A percentile compares a stretch with the other conserved stretches of the same genome.
phyloP scores from a whole-genome alignment of 192 early-diverging fungal species.

The Spinellus fusiger region DNA sequence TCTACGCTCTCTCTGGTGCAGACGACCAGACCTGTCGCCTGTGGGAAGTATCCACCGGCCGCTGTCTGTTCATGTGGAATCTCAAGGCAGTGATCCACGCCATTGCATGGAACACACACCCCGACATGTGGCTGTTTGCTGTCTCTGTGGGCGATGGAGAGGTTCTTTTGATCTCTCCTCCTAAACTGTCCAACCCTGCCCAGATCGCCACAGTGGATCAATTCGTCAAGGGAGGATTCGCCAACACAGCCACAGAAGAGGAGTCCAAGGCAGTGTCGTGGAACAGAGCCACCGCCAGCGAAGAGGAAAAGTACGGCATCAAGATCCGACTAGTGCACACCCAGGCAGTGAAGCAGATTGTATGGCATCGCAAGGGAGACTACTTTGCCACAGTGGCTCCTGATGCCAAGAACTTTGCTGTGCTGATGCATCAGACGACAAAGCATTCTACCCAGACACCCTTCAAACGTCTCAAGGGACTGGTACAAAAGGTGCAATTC shows the following conservation, averaged over 20 bases:
- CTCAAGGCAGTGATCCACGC: conserved; percentile 62
- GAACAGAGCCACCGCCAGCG: conserved; percentile 45
- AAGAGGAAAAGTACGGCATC: conserved; percentile 39
- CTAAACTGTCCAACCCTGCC: conserved; percentile 40
- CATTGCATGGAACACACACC: conserved; percentile 89
- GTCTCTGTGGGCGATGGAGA: conserved; percentile 56
- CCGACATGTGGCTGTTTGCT: conserved; percentile 69
- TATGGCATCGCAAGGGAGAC: conserved; percentile 96
- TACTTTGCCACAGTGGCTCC: conserved; percentile 86
- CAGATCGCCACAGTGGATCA: conserved; percentile 33
- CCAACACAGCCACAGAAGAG: conserved; percentile 6
- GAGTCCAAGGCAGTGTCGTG: conserved; percentile 36
- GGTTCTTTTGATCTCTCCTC: conserved; percentile 48
- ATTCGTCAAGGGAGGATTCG: conserved; percentile 42
- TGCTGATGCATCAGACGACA: conserved; percentile 90
- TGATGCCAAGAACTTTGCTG: conserved; percentile 66
- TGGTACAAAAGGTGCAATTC: conserved; percentile 85
- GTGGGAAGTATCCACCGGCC: conserved; percentile 90
- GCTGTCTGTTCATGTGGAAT: conserved; percentile 74
- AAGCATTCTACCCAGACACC: conserved; percentile 85
- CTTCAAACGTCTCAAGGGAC: conserved; percentile 84
- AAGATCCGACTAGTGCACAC: conserved; percentile 46
- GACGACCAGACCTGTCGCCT: conserved; percentile 86
- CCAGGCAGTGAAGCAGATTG: conserved; percentile 69
- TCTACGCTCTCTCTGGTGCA: conserved; percentile 83